Evolutionary conservation across 2,329 filamentous ascomycete genomes (phyloP), one percentile per base, ranked within the genome.

Genomic region (Colletotrichum shisoi): DNA sequence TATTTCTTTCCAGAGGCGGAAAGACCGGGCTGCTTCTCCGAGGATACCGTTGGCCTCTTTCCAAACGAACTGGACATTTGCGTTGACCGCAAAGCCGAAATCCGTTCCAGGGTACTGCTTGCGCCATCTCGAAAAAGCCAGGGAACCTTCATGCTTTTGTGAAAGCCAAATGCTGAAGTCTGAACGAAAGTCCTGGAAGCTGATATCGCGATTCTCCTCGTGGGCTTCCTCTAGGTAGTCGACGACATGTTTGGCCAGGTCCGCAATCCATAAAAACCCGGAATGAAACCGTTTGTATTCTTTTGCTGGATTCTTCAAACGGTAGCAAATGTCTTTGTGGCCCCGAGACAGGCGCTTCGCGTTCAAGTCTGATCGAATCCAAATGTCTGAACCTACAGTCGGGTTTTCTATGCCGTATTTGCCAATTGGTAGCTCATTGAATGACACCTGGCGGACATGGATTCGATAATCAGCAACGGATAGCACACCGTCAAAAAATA

Each of bases 161-260:
- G 69, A 27, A 0, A 91, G 72, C 89, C 89, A 93, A 0, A 67
- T 59, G 39, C 77, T 74, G 70, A 95, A 95, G 0, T 80, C 71
- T 0, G 65, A 63, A 9, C 81, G 78, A 69, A 95, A 94, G 58
- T 87, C 77, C 3, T 78, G 62, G 0, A 93, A 79, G 0, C 8
- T 34, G 31, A 77, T 76, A 1, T 90, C 82, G 1, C 72, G 73
- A 0, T 71, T 72, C 0, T 71, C 56, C 13, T 70, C 68, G 9
- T 75, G 71, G 65, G 80, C 76, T 11, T 74, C 57, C 0, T 13
- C 58, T 54, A 91, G 79, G 70, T 85, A 95, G 69, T 93, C 89
- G 1, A 93, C 81, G 27, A 91, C 83, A 71, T 93, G 87, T 73
- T 94, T 94, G 0, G 85, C 82, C 0, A 95, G 79, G 59, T 90